These are phyloP conservation scores for Daldinia loculata DNA, from an alignment of 495 filamentous ascomycete genomes.

Conservation along the genomic window DNA sequence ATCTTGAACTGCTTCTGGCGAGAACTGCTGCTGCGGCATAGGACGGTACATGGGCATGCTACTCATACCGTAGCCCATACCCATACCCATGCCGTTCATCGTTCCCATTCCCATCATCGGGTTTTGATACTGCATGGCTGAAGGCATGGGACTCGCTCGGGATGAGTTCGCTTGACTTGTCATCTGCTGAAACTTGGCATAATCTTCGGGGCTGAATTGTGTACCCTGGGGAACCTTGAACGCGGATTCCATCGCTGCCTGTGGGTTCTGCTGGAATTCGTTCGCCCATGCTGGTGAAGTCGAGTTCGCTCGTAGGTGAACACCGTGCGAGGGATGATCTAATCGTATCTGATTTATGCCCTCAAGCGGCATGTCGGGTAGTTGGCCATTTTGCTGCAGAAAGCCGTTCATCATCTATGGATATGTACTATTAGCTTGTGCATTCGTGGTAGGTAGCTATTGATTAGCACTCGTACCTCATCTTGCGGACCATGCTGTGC, in stretches of 20 bases:
- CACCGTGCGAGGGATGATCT: conserved; percentile 56
- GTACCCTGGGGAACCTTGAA: conserved; percentile 68
- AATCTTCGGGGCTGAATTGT: conserved; percentile 85
- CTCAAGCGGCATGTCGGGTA: conserved; percentile 57
- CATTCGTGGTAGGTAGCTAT: neutral
- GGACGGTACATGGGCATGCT: conserved; percentile 64
- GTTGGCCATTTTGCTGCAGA: conserved; percentile 70
- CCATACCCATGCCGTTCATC: conserved; percentile 43
- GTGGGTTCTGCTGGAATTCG: conserved; percentile 66
- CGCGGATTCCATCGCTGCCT: conserved; percentile 81
- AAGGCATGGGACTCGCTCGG: conserved; percentile 55
- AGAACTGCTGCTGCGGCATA: conserved; percentile 59
- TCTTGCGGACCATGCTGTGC: conserved; percentile 53
- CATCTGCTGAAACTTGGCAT: conserved; percentile 83
- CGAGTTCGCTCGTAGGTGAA: conserved; percentile 62
- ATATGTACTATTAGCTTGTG: conserved; percentile 21
- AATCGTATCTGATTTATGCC: conserved; percentile 51
- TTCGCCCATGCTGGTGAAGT: conserved; percentile 66
- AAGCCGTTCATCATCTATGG: conserved; percentile 91
- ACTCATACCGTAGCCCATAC: conserved; percentile 45
- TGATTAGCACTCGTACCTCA: conserved; percentile 49
- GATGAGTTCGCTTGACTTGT: conserved; percentile 59
- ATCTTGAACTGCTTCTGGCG: conserved; percentile 49
- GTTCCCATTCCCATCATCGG: conserved; percentile 54
- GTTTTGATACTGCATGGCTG: conserved; percentile 43